These are phyloP conservation scores for Uncinocarpus reesii DNA, from an alignment of 2,329 filamentous ascomycete species.

Conservation along the genomic window DNA sequence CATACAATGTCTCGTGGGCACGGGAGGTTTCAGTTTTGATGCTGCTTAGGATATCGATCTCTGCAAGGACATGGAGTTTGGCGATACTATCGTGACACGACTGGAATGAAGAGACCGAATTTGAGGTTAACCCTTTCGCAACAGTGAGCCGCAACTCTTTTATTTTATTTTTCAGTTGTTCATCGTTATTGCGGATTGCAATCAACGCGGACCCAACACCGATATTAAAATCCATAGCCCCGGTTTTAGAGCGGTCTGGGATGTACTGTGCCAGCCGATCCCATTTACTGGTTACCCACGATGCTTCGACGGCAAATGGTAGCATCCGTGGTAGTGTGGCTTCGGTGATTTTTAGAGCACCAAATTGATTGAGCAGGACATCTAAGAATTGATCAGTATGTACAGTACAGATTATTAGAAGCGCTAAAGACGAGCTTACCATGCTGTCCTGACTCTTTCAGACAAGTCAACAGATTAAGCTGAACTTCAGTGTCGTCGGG, in stretches of 20 bases:
- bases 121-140: conserved; percentile 62
- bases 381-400: conserved; percentile 42
- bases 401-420: not conserved
- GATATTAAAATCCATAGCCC: conserved; percentile 64
- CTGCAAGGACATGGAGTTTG: conserved; percentile 75
- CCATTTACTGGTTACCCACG: conserved; percentile 84
- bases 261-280: conserved; percentile 60
- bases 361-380: conserved; percentile 74
- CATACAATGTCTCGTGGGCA: conserved; percentile 31
- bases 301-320: conserved; percentile 79
- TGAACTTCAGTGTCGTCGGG: conserved; percentile 70
- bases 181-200: conserved; percentile 46
- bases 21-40: conserved; percentile 28
- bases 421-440: conserved; percentile 45
- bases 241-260: conserved; percentile 25
- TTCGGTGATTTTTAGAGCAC: conserved; percentile 53
- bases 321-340: conserved; percentile 54
- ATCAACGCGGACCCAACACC: conserved; percentile 60
- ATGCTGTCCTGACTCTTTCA: conserved; percentile 93
- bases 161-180: conserved; percentile 49
- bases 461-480: conserved; percentile 70
- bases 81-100: conserved; percentile 76
- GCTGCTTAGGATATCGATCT: conserved; percentile 66
- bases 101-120: conserved; percentile 69
- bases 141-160: conserved; percentile 58